Base-by-base conservation (phyloP, 148 eudicot genomes). In the Simmondsia chinensis region DNA sequence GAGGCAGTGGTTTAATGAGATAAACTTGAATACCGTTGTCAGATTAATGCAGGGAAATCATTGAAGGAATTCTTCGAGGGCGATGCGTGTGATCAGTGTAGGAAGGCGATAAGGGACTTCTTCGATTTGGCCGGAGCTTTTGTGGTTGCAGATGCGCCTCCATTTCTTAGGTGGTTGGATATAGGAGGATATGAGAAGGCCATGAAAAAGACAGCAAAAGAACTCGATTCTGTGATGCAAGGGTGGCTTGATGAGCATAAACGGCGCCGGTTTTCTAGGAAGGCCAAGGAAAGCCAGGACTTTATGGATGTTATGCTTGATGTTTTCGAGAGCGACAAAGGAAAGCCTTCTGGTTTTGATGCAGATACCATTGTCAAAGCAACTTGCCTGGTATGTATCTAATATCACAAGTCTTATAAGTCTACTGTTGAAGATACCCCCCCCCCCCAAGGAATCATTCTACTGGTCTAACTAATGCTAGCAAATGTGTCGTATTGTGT, bases 1-100 rank as follows among this genome's bases (percentile, higher is more conserved):
- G 50, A 69, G 48, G 39, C 31, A 34, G 15, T 64, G 80, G 69
- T 38, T 74, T 0, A 70, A 39, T 7, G 65, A 65, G 14, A 7
- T 69, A n/a, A 40, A 37, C 20, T 7, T 74, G 43, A 70, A 61
- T n/a, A 23, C 56, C 1, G 21, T 56, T 11, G 48, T 57, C 11
- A 56, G 52, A 42, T 17, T 61, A 26, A 26, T 18, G 62, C 60
- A 1, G 72, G 73, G 7, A 72, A 49, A 16, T 35, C 57, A 2
- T 63, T 46, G 16, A 26, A 12, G 7, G 46, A 35, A 13, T 7
- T 27, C 0, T 12, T 31, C 3, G 34, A 40, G 7, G 37, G 29
- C 1, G 9, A 14, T 26, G 53, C 50, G 3, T 61, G 44, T 0
- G 39, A 12, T 6, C 16, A 25, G 6, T 39, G 43, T 6, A 23